Conservation (phyloP, 179 eudicot genomes). For the Spinacia oleracea region DNA sequence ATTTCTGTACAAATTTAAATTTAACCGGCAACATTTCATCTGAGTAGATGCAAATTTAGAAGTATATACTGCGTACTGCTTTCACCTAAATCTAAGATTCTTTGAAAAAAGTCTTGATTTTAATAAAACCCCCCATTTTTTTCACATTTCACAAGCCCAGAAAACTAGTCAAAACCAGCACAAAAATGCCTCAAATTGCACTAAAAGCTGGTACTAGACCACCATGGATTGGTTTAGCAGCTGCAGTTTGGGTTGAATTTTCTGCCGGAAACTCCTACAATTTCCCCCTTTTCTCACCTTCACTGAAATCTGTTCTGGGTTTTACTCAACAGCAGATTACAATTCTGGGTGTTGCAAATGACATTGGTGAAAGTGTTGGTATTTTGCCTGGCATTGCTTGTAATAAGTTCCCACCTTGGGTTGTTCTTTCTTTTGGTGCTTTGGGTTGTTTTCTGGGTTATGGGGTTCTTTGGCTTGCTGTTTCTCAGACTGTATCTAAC, state of each 20-base stretch:
- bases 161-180: not conserved
- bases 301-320: slow-evolving; percentile 73
- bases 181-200: slow-evolving; percentile 22
- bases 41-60: too few species aligned
- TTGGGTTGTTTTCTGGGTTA: slow-evolving; percentile 63
- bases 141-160: not conserved
- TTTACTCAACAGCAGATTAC: slow-evolving; percentile 75
- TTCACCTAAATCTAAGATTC: too few species aligned
- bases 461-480: slow-evolving; percentile 83
- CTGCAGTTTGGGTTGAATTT: slow-evolving; percentile 83
- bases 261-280: slow-evolving; percentile 71
- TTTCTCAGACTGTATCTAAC: slow-evolving; percentile 57
- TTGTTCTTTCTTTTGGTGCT: slow-evolving; percentile 58
- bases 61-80: too few species aligned
- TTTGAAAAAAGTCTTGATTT: too few species aligned
- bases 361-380: slow-evolving; percentile 82
- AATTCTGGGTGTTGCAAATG: slow-evolving; percentile 84
- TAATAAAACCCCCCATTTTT: not conserved
- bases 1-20: too few species aligned
- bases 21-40: too few species aligned
- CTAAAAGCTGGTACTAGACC: slow-evolving; percentile 70
- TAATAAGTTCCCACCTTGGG: slow-evolving; percentile 82
- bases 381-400: slow-evolving; percentile 74
- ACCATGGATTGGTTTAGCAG: slow-evolving; percentile 93
- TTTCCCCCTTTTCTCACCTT: slow-evolving; percentile 65